Evolutionary conservation across 1,139 yeast species (phyloP).

Genomic region (Hansenula lynferdii): DNA sequence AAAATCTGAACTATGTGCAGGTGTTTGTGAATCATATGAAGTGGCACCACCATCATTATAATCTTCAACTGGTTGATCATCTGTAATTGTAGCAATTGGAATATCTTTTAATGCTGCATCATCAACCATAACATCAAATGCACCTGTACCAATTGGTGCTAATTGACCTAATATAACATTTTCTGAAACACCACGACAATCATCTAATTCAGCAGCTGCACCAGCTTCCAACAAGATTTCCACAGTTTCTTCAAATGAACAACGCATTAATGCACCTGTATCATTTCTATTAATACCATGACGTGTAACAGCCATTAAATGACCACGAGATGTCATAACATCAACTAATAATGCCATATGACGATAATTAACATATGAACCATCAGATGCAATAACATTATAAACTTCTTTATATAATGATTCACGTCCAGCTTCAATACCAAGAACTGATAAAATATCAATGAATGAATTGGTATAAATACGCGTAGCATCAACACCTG

Average conservation of each 20-base stretch:
- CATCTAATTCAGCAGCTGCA: slow-evolving; percentile 96
- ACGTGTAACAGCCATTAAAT: slow-evolving; percentile 97
- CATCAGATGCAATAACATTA: slow-evolving; percentile 98
- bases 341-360: slow-evolving; percentile 97
- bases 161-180: slow-evolving; percentile 97
- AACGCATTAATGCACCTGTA: slow-evolving; percentile 98
- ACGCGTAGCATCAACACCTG: slow-evolving; percentile 88
- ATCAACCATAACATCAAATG: slow-evolving; percentile 93
- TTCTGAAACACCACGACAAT: slow-evolving; percentile 97
- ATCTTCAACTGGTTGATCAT: slow-evolving; percentile 36
- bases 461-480: slow-evolving; percentile 96
- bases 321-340: slow-evolving; percentile 98
- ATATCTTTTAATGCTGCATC: slow-evolving; percentile 70
- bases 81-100: slow-evolving; percentile 28
- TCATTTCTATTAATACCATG: slow-evolving; percentile 99
- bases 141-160: slow-evolving; percentile 99
- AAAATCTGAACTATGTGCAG: slow-evolving; percentile 66
- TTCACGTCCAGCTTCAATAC: slow-evolving; percentile 97
- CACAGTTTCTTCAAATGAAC: slow-evolving; percentile 98
- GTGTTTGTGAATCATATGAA: slow-evolving; percentile 81
- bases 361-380: slow-evolving; percentile 98
- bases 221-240: slow-evolving; percentile 98
- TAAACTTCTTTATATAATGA: slow-evolving; percentile 91
- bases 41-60: slow-evolving; percentile 87
- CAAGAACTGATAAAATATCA: slow-evolving; percentile 90